Percentiles rank a stretch among this genome's conserved stretches.
These are phyloP conservation scores for Eucalyptus grandis DNA, from an alignment of 345 rosid genomes.

Conservation along the genomic window DNA sequence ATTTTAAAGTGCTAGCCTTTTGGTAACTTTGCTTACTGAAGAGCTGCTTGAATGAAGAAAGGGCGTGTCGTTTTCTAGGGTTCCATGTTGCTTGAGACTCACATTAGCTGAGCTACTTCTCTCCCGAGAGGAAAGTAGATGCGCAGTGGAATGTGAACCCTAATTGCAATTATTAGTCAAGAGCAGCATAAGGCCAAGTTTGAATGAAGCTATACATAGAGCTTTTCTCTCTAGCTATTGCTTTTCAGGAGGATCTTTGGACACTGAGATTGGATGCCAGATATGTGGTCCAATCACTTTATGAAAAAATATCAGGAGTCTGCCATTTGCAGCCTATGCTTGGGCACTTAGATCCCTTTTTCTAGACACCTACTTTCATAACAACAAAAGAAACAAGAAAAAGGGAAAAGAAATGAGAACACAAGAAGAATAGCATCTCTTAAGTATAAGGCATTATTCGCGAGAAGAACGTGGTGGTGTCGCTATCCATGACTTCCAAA, in stretches of 20 bases:
- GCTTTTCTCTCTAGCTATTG: not conserved
- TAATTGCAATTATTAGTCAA: not conserved
- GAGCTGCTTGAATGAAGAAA: not conserved
- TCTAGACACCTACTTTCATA: constrained; percentile 18
- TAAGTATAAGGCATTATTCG: not conserved
- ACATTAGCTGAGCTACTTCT: not conserved
- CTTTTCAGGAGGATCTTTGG: not conserved
- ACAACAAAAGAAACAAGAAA: not conserved
- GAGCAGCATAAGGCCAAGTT: not conserved
- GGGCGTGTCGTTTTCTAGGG: not conserved
- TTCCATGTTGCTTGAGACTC: not conserved
- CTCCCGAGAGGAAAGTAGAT: not conserved
- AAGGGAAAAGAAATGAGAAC: not conserved
- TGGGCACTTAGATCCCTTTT: constrained; percentile 26
- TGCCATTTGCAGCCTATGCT: constrained; percentile 1
- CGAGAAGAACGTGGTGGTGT: not conserved
- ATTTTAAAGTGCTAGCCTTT: not conserved
- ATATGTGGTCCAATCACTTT: constrained; percentile 25
- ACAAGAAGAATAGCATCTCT: not conserved
- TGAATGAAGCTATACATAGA: not conserved
- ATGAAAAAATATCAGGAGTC: not conserved
- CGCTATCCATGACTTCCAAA: not conserved
- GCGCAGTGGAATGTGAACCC: not conserved
- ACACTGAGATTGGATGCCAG: not conserved
- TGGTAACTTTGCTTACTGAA: not conserved